Evolutionary conservation across 805 yeast species (phyloP), one percentile per base, ranked within the genome.

Genomic region (Starmerella roubikii): DNA sequence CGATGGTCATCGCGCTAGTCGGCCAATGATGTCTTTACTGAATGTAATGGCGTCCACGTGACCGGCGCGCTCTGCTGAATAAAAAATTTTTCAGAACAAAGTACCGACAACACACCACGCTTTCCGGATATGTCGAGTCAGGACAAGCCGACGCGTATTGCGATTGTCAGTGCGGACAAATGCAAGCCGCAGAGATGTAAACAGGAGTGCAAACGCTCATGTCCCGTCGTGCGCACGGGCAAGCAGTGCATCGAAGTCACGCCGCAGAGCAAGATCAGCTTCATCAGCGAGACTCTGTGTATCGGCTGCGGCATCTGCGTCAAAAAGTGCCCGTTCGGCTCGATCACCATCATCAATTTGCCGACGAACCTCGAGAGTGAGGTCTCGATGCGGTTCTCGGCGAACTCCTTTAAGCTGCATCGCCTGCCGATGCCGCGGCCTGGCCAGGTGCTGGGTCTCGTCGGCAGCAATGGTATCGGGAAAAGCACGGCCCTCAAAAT

Each of bases 251-350:
- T 91, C 55, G 98, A 91, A 63, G 98, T 91, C 34, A 65, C 82
- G 0, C 94, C 97, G 46, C 71, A 77, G 17, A 74, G 81, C 45
- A 91, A 91, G 58, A 83, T 91, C 56, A 94, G 97, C 13, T 91
- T 86, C 60, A 83, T 91, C 42, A 82, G 94, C 15, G 98, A 91
- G 60, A 82, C 67, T 29, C 67, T 91, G 57, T 91, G 98, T 50
- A 88, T 91, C 54, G 98, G 98, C 60, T 91, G 98, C 71, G 98
- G 98, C 85, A 91, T 91, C 53, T 91, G 98, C 72, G 94, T 86
- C 38, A 91, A 91, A 64, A 91, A 85, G 60, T 91, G 98, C 65
- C 98, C 98, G 23, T 91, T 91, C 57, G 94, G 88, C 55, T 98
- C 98, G 47, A 86, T 91, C 55, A 80, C 74, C 56, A 91, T 91